Evolutionary conservation across 1,284 basidiomycete species (phyloP).

Genomic region (Flammula alnicola): DNA sequence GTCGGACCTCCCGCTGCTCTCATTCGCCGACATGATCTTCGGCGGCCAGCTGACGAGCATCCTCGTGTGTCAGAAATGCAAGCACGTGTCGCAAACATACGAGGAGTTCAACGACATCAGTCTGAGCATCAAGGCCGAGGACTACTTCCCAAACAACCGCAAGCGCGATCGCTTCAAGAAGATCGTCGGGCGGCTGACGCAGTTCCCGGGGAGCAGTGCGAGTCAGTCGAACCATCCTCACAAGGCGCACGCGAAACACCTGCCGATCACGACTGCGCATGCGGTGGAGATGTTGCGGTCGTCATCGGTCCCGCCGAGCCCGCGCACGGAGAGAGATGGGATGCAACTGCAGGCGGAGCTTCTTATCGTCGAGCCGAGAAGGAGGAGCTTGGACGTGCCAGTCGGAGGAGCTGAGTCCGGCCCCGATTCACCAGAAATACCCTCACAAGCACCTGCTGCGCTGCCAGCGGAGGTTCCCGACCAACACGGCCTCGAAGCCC

Average conservation of each 20-base stretch:
- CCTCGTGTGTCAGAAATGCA: slow-evolving; percentile 93
- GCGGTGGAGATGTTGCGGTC: slow-evolving; percentile 44
- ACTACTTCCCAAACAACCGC: slow-evolving; percentile 59
- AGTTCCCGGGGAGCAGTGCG: slow-evolving; percentile 41
- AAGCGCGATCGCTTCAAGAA: slow-evolving; percentile 77
- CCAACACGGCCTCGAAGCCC: slow-evolving; percentile 1
- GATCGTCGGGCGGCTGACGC: slow-evolving; percentile 66
- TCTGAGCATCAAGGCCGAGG: slow-evolving; percentile 82
- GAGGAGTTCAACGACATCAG: slow-evolving; percentile 95
- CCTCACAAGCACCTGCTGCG: neutral
- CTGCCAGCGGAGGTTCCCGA: neutral
- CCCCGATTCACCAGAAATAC: slow-evolving; percentile 10
- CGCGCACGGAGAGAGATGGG: slow-evolving; percentile 30
- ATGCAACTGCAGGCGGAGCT: slow-evolving; percentile 20
- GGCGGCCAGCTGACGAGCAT: slow-evolving; percentile 87
- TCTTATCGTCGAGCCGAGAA: slow-evolving; percentile 17
- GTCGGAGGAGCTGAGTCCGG: slow-evolving; percentile 12
- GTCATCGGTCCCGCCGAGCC: slow-evolving; percentile 56
- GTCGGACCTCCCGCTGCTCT: slow-evolving; percentile 56
- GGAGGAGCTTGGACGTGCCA: slow-evolving; percentile 48
- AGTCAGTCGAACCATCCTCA: too few species aligned
- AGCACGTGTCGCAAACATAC: slow-evolving; percentile 88
- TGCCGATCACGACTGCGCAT: slow-evolving; percentile 8
- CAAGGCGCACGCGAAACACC: slow-evolving; percentile 8
- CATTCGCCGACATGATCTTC: slow-evolving; percentile 89